Base-by-base conservation (phyloP, 768 basidiomycete species). In the Hericium alpestre region DNA sequence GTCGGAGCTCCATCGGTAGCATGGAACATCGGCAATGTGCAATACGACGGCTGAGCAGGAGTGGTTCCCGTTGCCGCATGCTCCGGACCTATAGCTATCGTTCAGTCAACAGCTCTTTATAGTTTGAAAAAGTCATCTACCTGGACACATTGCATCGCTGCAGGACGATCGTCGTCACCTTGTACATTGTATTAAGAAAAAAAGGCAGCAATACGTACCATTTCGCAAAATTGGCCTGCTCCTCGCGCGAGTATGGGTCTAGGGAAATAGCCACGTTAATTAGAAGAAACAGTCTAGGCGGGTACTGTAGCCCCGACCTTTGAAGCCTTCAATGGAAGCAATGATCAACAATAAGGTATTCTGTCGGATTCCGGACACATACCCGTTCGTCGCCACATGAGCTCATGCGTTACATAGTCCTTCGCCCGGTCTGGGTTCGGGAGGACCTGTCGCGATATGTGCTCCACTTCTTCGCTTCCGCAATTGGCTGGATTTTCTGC, bases 221-320 rank as follows among this genome's bases (percentile, higher is more conserved):
- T 64, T 79, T 77, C 0, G 69, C 67, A 62, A 83, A 84, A 50
- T 75, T 74, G 1, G 70, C 53, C 61, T 78, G 78, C 51, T 83
- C 80, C 38, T 82, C 79, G n/a, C 72, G 73, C 18, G 80, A 75
- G 58, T 84, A 84, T 0, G 82, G 82, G 62, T 84, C 82, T 79
- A 57, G 11, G 4, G 0, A 32, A 18, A 23, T 23, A 23, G 23
- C 23, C 23, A 23, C 23, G 23, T 23, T 23, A 23, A 23, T 23
- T 23, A 4, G 23, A 23, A 23, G 23, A 23, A 23, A 23, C 23
- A 23, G 23, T 23, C 23, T 23, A 23, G 23, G 23, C 23, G 1
- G 2, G 23, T 23, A 23, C 23, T 23, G 23, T 23, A 23, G 23
- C 23, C 23, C 23, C 23, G 23, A 23, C 23, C 23, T 23, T 23